Evolutionary conservation across 1,284 basidiomycete species (phyloP), one percentile per base, ranked within the genome.

Genomic region (Naganishia cerealis): DNA sequence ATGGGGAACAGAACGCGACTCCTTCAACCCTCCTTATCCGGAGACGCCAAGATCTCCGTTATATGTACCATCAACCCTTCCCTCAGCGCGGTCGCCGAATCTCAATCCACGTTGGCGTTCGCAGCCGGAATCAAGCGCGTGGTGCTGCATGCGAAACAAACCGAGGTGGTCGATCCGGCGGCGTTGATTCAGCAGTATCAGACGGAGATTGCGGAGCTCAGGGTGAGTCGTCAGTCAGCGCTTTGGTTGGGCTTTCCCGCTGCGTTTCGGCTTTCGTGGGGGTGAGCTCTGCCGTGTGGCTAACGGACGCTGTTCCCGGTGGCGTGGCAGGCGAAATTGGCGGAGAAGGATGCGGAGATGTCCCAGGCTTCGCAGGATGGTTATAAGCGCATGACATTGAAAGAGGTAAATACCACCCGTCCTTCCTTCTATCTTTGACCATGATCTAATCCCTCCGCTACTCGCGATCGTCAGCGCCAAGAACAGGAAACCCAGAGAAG

Each of bases 11-110:
- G 79, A 6, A 99, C 95, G 3, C 88, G 94, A 40, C 88, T 99
- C 80, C 85, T 99, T 7, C 94, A 98, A 78, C 94, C 94, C 2
- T 96, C 92, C 1, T 84, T 99, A 0, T 90, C 91, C 0, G 96
- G 95, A 0, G 92, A 97, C 76, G 95, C 96, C 18, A 87, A 92
- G 21, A 94, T 99, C 61, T 94, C 92, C 43, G 95, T 99, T 36
- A 90, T 98, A 68, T 97, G 94, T 77, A 98, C 95, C 0, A 87
- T 98, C 76, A 95, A 94, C 75, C 92, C 93, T 0, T 90, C 91
- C 0, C 70, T 73, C 75, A 46, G 76, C 65, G 81, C 90, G n/a
- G 82, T 93, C 7, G 83, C 87, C 3, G 93, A 95, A 81, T 89
- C 87, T 3, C 87, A 87, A 57, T 92, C 88, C 70, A 96, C 92